phyloP scores from a whole-genome alignment of 345 rosid genomes.

The Rubroshorea leprosula region DNA sequence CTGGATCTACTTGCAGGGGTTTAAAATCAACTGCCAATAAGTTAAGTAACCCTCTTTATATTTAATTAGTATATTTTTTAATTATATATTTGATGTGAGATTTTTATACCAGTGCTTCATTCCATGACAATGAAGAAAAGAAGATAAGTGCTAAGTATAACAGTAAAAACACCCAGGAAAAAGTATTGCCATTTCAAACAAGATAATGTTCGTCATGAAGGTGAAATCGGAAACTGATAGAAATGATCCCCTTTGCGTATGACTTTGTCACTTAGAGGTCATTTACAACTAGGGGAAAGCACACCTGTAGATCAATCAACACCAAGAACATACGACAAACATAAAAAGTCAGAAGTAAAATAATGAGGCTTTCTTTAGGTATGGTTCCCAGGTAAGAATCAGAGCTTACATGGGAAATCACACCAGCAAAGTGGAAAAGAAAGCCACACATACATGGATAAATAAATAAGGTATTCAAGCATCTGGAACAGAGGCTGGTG shows the following conservation, averaged over 20 bases:
- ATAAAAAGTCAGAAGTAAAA: background rate
- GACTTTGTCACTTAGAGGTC: background rate
- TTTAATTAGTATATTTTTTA: too few relatives aligned
- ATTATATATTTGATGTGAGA: too few relatives aligned
- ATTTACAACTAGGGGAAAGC: conserved; percentile 7
- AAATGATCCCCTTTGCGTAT: background rate
- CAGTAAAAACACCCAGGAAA: too few relatives aligned
- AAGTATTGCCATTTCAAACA: too few relatives aligned
- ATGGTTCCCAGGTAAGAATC: conserved; percentile 12
- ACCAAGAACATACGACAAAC: conserved; percentile 8
- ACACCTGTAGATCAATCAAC: conserved; percentile 14
- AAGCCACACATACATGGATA: background rate
- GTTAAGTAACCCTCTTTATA: too few relatives aligned
- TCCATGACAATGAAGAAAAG: too few relatives aligned
- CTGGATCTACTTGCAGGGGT: too few relatives aligned
- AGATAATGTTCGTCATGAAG: too few relatives aligned
- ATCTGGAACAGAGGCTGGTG: conserved; percentile 60
- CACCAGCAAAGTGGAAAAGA: conserved; percentile 15
- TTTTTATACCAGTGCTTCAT: too few relatives aligned
- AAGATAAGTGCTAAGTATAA: too few relatives aligned
- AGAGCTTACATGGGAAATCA: conserved; percentile 17
- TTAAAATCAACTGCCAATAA: too few relatives aligned
- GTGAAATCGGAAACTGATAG: too few relatives aligned
- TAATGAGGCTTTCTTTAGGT: background rate
- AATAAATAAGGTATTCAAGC: conserved; percentile 26